Conservation (phyloP, 2,329 filamentous ascomycete genomes). For the Talaromyces sp. region DNA sequence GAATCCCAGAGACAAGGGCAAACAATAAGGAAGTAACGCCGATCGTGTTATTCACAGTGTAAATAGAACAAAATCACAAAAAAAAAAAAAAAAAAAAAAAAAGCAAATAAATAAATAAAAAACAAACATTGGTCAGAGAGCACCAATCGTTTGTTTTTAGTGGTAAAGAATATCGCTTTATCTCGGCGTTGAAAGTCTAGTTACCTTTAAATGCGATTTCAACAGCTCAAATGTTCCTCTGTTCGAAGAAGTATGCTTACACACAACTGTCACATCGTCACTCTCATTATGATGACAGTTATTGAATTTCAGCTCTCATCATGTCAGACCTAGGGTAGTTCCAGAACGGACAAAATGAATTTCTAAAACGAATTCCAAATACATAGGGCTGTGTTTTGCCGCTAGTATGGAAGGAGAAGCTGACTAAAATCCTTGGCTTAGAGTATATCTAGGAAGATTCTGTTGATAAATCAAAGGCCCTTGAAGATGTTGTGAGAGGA, state of each 20-base stretch:
- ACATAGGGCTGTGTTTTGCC: conserved; percentile 3
- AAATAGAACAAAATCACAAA: neutral
- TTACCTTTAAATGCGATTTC: neutral
- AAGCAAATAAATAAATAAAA: neutral
- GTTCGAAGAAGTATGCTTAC: neutral
- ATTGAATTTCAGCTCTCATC: conserved; percentile 1
- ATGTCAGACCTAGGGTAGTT: neutral
- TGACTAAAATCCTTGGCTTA: neutral
- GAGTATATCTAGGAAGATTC: neutral
- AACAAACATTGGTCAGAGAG: neutral
- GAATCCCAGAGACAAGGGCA: neutral
- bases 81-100: neutral
- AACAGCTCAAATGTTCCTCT: neutral
- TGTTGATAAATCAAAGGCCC: neutral
- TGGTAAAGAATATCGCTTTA: neutral
- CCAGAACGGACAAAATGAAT: neutral
- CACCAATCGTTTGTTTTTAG: neutral
- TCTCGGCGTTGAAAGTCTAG: too few relatives aligned
- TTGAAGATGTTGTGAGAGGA: neutral
- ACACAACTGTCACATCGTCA: neutral
- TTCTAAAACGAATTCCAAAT: conserved; percentile 7
- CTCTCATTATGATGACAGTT: neutral
- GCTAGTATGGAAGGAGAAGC: neutral
- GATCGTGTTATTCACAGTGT: neutral
- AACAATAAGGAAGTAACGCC: neutral